Conservation (phyloP, 768 basidiomycete genomes). For the Imleria badia region DNA sequence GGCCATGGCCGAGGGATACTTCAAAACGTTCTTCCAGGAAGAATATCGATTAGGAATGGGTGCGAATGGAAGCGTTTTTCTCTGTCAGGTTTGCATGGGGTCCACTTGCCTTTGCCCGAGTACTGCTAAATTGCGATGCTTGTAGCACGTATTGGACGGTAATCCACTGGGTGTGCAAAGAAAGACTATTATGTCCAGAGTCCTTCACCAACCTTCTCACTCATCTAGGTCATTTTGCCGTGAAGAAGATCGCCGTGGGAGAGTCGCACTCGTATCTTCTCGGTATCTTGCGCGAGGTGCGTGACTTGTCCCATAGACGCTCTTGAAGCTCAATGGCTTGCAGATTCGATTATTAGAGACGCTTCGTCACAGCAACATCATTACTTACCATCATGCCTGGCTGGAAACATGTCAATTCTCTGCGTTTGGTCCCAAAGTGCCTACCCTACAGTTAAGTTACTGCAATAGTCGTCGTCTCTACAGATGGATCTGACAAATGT, state of each 20-base stretch:
- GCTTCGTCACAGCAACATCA: slow-evolving; percentile 88
- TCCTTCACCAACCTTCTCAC: slow-evolving; percentile 1
- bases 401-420: slow-evolving; percentile 86
- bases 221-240: slow-evolving; percentile 74
- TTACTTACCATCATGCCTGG: slow-evolving; percentile 97
- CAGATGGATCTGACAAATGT: neutral
- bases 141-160: slow-evolving; percentile 81
- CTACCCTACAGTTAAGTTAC: slow-evolving; percentile 74
- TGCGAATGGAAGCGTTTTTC: slow-evolving; percentile 86
- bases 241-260: slow-evolving; percentile 96
- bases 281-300: slow-evolving; percentile 74
- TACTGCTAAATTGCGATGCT: slow-evolving; percentile 2
- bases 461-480: neutral
- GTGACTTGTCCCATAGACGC: slow-evolving; percentile 4
- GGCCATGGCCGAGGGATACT: slow-evolving; percentile 89
- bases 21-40: slow-evolving; percentile 89
- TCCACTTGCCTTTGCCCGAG: neutral
- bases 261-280: slow-evolving; percentile 84
- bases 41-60: slow-evolving; percentile 92
- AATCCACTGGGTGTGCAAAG: slow-evolving; percentile 65
- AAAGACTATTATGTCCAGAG: neutral
- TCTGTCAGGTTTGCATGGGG: slow-evolving; percentile 66
- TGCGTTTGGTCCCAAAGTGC: slow-evolving; percentile 83
- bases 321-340: neutral
- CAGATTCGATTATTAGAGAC: slow-evolving; percentile 83